Percentiles rank a stretch among this genome's conserved stretches.
These are phyloP conservation scores for Beauveria sp. DNA, from an alignment of 2,329 filamentous ascomycete species.

Conservation along the genomic window DNA sequence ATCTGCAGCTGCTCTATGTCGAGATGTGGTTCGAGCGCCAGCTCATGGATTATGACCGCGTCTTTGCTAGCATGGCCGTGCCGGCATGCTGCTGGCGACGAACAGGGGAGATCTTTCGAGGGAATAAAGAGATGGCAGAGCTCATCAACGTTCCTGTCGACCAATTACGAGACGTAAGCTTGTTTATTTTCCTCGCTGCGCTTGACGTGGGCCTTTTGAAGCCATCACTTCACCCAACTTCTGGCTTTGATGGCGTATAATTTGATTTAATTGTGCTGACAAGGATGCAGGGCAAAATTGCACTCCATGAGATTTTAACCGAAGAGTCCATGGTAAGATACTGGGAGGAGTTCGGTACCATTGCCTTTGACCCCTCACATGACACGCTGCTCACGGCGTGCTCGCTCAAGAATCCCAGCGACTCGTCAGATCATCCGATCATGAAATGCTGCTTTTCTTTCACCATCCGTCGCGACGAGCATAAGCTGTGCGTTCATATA, in stretches of 20 bases:
- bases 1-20: slow-evolving; percentile 88
- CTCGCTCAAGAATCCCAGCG: slow-evolving; percentile 73
- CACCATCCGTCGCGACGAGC: slow-evolving; percentile 86
- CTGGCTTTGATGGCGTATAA: not conserved
- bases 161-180: slow-evolving; percentile 75
- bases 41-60: slow-evolving; percentile 94
- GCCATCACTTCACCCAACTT: not conserved
- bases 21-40: slow-evolving; percentile 99
- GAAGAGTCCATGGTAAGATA: slow-evolving; percentile 94
- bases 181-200: not conserved
- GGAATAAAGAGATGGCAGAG: slow-evolving; percentile 98
- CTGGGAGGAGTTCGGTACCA: slow-evolving; percentile 98
- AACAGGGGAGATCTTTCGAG: slow-evolving; percentile 93
- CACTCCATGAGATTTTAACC: slow-evolving; percentile 89
- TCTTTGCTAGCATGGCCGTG: slow-evolving; percentile 98
- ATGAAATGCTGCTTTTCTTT: slow-evolving; percentile 97
- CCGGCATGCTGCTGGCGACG: slow-evolving; percentile 95
- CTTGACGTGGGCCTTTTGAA: not conserved
- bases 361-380: slow-evolving; percentile 89
- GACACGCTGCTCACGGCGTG: slow-evolving; percentile 95
- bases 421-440: slow-evolving; percentile 60
- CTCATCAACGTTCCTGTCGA: slow-evolving; percentile 90
- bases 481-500: slow-evolving; percentile 74
- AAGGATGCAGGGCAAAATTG: slow-evolving; percentile 71
- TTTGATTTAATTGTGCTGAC: not conserved